A percentile compares a stretch with the other conserved stretches of the same genome.
Conservation (phyloP, 768 basidiomycete genomes). For the Lactarius sp. region DNA sequence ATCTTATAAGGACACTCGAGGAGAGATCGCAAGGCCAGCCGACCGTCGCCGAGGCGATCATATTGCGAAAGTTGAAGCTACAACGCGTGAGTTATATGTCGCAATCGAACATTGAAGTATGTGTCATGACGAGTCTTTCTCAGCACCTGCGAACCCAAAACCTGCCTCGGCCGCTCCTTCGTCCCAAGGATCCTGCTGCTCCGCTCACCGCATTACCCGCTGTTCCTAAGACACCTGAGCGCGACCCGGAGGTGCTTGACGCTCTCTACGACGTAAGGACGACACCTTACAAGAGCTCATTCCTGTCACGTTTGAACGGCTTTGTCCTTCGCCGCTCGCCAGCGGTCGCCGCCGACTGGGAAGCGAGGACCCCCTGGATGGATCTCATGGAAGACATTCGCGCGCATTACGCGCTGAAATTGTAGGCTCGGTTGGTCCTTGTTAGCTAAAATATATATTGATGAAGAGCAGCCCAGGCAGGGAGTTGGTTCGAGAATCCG, state of each 20-base stretch:
- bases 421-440: constrained; percentile 41
- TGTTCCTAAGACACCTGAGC: constrained; percentile 27
- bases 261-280: constrained; percentile 52
- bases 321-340: constrained; percentile 31
- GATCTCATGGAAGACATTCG: constrained; percentile 66
- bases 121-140: background rate
- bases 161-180: constrained; percentile 18
- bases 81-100: constrained; percentile 16
- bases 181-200: constrained; percentile 9
- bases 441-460: constrained; percentile 13
- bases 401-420: constrained; percentile 55
- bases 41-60: constrained; percentile 16
- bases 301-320: constrained; percentile 60
- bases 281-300: constrained; percentile 62
- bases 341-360: constrained; percentile 65
- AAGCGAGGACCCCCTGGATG: constrained; percentile 68
- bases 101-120: background rate
- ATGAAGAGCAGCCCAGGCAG: constrained; percentile 47
- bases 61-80: constrained; percentile 26
- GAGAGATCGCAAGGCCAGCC: constrained; percentile 2
- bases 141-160: constrained; percentile 27
- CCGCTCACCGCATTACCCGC: constrained; percentile 37
- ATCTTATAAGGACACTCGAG: constrained; percentile 13
- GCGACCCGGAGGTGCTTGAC: constrained; percentile 39
- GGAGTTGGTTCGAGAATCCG: constrained; percentile 38